Evolutionary conservation across 768 basidiomycete species (phyloP).

Genomic region (Trametes punicea): DNA sequence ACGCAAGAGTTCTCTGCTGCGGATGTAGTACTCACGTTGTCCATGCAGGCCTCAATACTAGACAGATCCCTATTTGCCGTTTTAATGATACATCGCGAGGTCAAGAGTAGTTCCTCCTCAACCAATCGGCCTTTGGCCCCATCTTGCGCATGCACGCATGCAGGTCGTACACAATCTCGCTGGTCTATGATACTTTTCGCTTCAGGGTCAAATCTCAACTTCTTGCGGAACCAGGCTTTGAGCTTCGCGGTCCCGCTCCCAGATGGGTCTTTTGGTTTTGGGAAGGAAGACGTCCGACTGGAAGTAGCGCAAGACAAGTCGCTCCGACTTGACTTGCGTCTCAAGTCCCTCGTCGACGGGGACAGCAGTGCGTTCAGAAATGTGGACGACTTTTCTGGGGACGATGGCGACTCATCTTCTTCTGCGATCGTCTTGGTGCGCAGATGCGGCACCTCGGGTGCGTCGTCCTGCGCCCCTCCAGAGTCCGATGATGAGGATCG

Average conservation of each 20-base stretch:
- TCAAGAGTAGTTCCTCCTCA: neutral
- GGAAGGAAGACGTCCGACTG: slow-evolving; percentile 13
- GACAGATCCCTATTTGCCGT: slow-evolving; percentile 56
- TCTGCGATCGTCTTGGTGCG: slow-evolving; percentile 13
- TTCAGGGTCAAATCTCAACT: slow-evolving; percentile 34
- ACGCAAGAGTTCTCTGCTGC: neutral
- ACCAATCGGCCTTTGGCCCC: neutral
- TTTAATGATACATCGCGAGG: slow-evolving; percentile 37
- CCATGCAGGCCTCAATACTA: slow-evolving; percentile 50
- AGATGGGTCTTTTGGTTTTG: slow-evolving; percentile 13
- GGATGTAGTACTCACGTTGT: slow-evolving; percentile 40
- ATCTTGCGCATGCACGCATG: neutral
- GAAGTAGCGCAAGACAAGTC: slow-evolving; percentile 4
- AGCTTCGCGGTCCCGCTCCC: slow-evolving; percentile 45
- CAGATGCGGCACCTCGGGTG: slow-evolving; percentile 1
- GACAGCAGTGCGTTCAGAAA: slow-evolving; percentile 18
- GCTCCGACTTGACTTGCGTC: slow-evolving; percentile 18
- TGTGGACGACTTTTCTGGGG: slow-evolving; percentile 4
- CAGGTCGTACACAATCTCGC: neutral
- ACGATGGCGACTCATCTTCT: slow-evolving; percentile 5
- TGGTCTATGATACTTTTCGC: neutral
- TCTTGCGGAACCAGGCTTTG: slow-evolving; percentile 64
- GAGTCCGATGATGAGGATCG: slow-evolving; percentile 7
- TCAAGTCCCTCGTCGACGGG: slow-evolving; percentile 11
- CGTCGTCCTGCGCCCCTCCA: neutral